These are phyloP conservation scores for Zanthoxylum bungeanum DNA, from an alignment of 345 rosid species.

Conservation along the genomic window DNA sequence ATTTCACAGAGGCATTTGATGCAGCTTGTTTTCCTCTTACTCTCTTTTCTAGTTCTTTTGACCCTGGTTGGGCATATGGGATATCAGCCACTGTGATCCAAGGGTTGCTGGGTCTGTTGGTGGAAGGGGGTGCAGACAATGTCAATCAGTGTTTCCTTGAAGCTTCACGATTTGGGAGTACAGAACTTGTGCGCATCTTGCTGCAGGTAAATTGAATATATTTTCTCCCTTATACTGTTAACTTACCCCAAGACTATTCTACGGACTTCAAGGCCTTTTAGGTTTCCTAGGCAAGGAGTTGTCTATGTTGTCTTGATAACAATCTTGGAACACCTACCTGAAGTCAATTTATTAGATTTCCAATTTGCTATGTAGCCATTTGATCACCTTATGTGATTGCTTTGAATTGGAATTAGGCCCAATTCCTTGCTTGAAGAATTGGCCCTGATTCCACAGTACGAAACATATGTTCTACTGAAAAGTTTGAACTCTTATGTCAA, in stretches of 20 bases:
- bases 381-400: background rate
- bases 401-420: background rate
- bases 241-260: background rate
- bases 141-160: conserved; percentile 96
- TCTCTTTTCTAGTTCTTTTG: conserved; percentile 84
- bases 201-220: conserved; percentile 56
- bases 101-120: conserved; percentile 85
- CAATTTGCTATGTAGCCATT: background rate
- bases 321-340: background rate
- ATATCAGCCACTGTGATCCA: conserved; percentile 81
- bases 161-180: conserved; percentile 98
- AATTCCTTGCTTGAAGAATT: background rate
- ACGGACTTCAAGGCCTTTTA: background rate
- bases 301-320: background rate
- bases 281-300: background rate
- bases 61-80: conserved; percentile 97
- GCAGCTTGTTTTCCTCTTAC: conserved; percentile 98
- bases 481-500: background rate
- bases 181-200: conserved; percentile 92
- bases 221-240: background rate
- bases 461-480: background rate
- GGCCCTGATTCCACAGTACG: background rate
- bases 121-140: conserved; percentile 95
- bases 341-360: background rate
- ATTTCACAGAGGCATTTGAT: conserved; percentile 98